Base-by-base conservation (phyloP, 345 rosid species). In the Salix exigua region DNA sequence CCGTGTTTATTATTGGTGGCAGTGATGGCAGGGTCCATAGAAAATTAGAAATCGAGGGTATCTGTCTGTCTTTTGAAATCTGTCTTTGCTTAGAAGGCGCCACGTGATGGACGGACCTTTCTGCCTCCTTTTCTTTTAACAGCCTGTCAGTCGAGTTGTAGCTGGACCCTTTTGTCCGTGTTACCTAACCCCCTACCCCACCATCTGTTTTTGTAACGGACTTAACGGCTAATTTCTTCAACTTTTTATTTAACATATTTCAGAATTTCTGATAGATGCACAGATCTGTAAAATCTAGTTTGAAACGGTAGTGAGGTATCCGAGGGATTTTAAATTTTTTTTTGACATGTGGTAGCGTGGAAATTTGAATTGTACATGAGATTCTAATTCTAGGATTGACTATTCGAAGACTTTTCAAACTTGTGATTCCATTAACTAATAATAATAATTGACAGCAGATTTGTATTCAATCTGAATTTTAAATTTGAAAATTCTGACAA, bases 101-200 rank as follows among this genome's bases (percentile, higher is more conserved):
- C 68, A 65, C 17, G 68, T 65, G 68, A 65, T 16, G 68, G 19
- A 12, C 35, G 17, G 21, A 19, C 28, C 14, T 28, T n/a, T 3
- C 38, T 42, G 5, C 4, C 13, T 40, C 30, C 23, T 71, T 63
- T 7, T 35, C 25, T 30, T 10, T 38, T 7, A 25, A 77, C 80
- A 78, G 73, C 12, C 73, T 78, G 81, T 50, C 77, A 72, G 60
- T 66, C 9, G 26, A 66, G 72, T 26, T 78, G 76, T 78, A 61
- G 55, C 76, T 19, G 38, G 76, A 72, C 66, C 26, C 74, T 2
- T 31, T 71, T 21, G 9, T 46, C 26, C 1, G 38, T 51, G 33
- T 42, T 35, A n/a, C 50, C 70, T 35, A 35, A 48, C 21, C 51
- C 3, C 21, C 26, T 5, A 10, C 37, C 26, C 8, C 50, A 44